A percentile compares a stretch with the other conserved stretches of the same genome.
phyloP scores from a whole-genome alignment of 345 rosid genomes.

The Tarenaya hassleriana region DNA sequence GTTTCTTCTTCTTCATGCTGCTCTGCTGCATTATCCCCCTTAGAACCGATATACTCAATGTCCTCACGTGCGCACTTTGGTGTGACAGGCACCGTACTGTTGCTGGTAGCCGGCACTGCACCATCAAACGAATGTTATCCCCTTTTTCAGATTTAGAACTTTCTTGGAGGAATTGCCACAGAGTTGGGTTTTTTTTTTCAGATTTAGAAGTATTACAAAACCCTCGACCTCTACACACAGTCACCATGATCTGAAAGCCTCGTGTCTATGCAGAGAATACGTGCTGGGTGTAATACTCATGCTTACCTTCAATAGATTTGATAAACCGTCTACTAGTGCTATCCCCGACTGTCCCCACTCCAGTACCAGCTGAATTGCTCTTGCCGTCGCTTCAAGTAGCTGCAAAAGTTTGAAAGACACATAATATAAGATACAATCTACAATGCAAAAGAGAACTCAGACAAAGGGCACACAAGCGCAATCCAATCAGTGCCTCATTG shows the following conservation, averaged over 20 bases:
- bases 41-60: conserved; percentile 82
- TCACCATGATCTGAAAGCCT: too few species aligned
- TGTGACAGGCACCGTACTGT: conserved; percentile 79
- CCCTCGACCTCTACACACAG: too few species aligned
- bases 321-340: conserved; percentile 84
- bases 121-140: conserved; percentile 1
- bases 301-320: conserved; percentile 79
- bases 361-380: conserved; percentile 76
- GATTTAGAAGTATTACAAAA: too few species aligned
- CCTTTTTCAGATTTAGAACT: too few species aligned
- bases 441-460: conserved; percentile 10
- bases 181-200: too few species aligned
- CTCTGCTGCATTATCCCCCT: conserved; percentile 56
- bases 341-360: conserved; percentile 88
- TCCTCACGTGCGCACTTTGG: conserved; percentile 92
- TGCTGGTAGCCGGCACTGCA: conserved; percentile 95
- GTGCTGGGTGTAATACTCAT: too few species aligned
- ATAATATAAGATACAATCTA: too few species aligned
- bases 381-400: conserved; percentile 94
- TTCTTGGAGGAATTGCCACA: too few species aligned
- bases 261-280: too few species aligned
- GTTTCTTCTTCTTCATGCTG: conserved; percentile 34
- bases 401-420: conserved; percentile 30
- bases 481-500: too few species aligned
- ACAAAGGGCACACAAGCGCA: too few species aligned